Evolutionary conservation across 2,329 filamentous ascomycete species (phyloP).

Genomic region (Colletotrichum sp.): DNA sequence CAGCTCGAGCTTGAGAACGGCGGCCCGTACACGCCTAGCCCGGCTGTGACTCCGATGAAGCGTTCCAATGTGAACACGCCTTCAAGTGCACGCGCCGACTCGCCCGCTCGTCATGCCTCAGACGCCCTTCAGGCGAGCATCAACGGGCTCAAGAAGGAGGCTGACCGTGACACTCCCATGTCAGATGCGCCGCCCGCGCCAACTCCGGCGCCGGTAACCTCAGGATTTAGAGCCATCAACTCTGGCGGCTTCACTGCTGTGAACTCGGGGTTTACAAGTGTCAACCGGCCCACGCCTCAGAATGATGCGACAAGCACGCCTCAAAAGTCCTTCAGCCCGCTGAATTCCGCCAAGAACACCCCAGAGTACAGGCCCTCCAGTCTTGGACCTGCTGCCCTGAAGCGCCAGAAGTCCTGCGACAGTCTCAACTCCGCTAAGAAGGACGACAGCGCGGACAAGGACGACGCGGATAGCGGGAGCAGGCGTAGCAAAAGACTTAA

Average conservation of each 20-base stretch:
- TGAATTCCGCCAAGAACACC: slow-evolving; percentile 67
- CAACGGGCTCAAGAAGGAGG: slow-evolving; percentile 48
- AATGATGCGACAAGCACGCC: slow-evolving; percentile 63
- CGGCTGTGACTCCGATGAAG: slow-evolving; percentile 73
- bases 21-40: slow-evolving; percentile 83
- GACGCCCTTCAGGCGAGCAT: slow-evolving; percentile 57
- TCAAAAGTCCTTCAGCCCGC: slow-evolving; percentile 66
- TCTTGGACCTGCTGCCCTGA: slow-evolving; percentile 65
- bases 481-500: slow-evolving; percentile 92
- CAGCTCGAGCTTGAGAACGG: slow-evolving; percentile 93
- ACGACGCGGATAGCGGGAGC: slow-evolving; percentile 64
- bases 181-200: slow-evolving; percentile 46
- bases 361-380: slow-evolving; percentile 66
- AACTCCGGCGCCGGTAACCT: slow-evolving; percentile 46
- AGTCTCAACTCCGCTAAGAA: slow-evolving; percentile 54
- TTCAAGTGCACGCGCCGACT: slow-evolving; percentile 64
- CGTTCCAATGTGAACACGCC: slow-evolving; percentile 66
- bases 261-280: slow-evolving; percentile 71
- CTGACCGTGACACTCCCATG: slow-evolving; percentile 54
- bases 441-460: slow-evolving; percentile 53
- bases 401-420: slow-evolving; percentile 75
- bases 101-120: slow-evolving; percentile 66
- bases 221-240: slow-evolving; percentile 66
- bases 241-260: slow-evolving; percentile 75
- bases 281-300: slow-evolving; percentile 55